Evolutionary conservation across 768 basidiomycete genomes (phyloP), one percentile per base, ranked within the genome.

Genomic region (Fibroporia radiculosa): DNA sequence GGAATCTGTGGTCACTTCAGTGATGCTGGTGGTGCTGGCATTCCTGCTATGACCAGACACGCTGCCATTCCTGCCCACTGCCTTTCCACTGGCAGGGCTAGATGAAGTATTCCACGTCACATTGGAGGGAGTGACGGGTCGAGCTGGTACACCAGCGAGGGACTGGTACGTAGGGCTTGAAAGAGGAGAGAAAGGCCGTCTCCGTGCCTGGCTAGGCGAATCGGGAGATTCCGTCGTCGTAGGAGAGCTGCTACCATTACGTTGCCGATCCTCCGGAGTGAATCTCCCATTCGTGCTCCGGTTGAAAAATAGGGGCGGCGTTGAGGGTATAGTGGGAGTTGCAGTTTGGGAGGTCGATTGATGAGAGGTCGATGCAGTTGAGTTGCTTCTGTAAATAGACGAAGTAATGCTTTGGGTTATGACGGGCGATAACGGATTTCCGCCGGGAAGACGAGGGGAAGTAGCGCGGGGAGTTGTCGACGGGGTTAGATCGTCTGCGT

Each of bases 391-490:
- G 26, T 68, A 60, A 19, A 77, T 57, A 35, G 60, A 61, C 18
- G 73, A 61, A 23, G 67, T 50, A 18, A 64, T 28, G 29, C 60
- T 64, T 40, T 65, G 71, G 47, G 62, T 62, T 38, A 60, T 56
- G 51, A 63, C 56, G 39, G 57, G 69, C 25, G 57, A 62, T 51
- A 49, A 45, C 40, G 56, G 53, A 16, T 50, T 51, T 44, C 64
- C 44, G 23, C 58, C 59, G 32, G 69, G 65, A 45, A 66, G 65
- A 36, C 70, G 70, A 33, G 82, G 82, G 0, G 83, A 82, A 14
- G 79, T 80, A 14, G 88, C 87, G 44, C 88, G 82, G 45, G 88
- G 88, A 3, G 88, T 92, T 19, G 69, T 67, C 27, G 74, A 84
- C 47, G 78, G 82, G 7, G 79, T 79, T 34, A 78, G 75, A 48